Base-by-base conservation (phyloP, 176 grass and related monocot species). In the Sorghum bicolor region DNA sequence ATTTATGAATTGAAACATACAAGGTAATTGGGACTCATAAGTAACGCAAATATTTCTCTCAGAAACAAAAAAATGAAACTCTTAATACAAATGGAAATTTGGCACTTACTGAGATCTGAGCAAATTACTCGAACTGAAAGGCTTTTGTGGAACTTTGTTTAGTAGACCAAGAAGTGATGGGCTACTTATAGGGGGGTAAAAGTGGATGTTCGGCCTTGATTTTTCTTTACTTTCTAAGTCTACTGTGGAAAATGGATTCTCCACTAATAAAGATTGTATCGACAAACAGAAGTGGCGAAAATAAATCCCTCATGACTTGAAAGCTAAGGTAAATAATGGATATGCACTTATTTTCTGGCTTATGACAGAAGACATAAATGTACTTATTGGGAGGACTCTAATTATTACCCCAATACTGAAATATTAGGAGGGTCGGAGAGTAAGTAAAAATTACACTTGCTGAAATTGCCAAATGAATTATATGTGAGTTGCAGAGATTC, bases 261-360 rank as follows among this genome's bases (percentile, higher is more conserved):
- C 87, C 87, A 84, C 87, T 89, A 58, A 61, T 47, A 30, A 19
- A 80, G 76, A 69, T 88, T 73, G 57, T 73, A n/a, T 39, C n/a
- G 47, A 53, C 45, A 30, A 80, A 80, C 32, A 3, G 3, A 25
- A 67, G 38, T 7, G 17, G 70, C 60, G 16, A 79, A 67, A 84
- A 57, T 88, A 61, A 48, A 30, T 17, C 50, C 50, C 3, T 6
- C 3, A 1, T 38, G 45, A 37, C 36, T 17, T 88, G 2, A 84
- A 38, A 61, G 37, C 44, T 31, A 68, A 64, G 62, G 45, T 38
- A 61, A 72, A 50, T 16, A 78, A 50, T 11, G 20, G 5, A n/a
- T n/a, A n/a, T n/a, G 26, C 10, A 60, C 20, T 25, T 53, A 7
- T 36, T 73, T 65, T 10, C 45, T 5, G 17, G 32, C 4, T 72